Percentiles rank a stretch among this genome's conserved stretches.
Evolutionary conservation across 768 basidiomycete genomes (phyloP).

Genomic region (Rhodotorula paludigena): DNA sequence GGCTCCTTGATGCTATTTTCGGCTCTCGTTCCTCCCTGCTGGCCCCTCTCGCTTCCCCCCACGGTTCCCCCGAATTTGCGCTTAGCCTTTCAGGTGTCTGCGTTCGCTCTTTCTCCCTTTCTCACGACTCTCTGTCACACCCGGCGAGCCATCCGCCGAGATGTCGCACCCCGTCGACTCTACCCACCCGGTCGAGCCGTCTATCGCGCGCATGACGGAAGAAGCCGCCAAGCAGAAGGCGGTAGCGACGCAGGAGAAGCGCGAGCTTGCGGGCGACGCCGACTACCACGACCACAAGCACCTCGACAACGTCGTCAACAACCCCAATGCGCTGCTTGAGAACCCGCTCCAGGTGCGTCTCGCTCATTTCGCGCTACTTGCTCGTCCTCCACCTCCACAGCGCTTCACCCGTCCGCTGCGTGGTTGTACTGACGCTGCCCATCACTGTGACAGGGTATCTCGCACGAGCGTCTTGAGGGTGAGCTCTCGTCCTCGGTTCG

Average conservation of each 20-base stretch:
- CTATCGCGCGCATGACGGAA: conserved; percentile 6
- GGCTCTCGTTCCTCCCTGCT: too few species aligned
- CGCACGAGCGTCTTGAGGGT: neutral
- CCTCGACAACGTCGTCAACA: neutral
- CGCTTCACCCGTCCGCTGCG: neutral
- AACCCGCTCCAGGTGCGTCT: conserved; percentile 54
- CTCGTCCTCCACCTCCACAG: neutral
- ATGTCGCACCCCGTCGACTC: conserved; percentile 10
- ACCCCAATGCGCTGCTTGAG: conserved; percentile 45
- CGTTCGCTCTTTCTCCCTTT: neutral
- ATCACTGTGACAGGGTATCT: conserved; percentile 1
- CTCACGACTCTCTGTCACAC: neutral
- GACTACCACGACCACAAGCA: neutral
- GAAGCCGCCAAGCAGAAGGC: conserved; percentile 20
- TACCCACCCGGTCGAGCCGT: conserved; percentile 3
- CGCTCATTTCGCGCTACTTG: neutral
- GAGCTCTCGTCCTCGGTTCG: too few species aligned
- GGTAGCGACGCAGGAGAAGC: conserved; percentile 16
- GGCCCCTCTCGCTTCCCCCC: neutral
- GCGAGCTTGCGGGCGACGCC: conserved; percentile 21
- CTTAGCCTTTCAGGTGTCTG: neutral
- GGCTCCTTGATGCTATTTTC: too few species aligned
- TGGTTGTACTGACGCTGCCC: neutral
- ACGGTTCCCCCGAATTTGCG: neutral
- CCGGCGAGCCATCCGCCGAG: neutral